These are phyloP conservation scores for Sclerotinia trifoliorum DNA, from an alignment of 2,329 filamentous ascomycete species.

Conservation along the genomic window DNA sequence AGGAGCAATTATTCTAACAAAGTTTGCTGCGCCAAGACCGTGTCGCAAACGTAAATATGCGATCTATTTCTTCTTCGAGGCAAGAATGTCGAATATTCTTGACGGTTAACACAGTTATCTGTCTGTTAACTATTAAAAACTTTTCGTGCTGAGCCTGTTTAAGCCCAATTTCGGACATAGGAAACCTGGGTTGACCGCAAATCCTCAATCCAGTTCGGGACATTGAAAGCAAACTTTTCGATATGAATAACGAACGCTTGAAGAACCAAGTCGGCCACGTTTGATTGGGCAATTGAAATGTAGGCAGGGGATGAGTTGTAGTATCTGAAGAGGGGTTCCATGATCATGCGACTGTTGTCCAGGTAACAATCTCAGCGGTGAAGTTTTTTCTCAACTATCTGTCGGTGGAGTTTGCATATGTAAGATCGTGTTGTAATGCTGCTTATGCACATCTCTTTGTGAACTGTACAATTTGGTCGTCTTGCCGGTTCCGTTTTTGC, in stretches of 20 bases:
- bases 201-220: background rate
- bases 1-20: background rate
- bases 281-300: slow-evolving; percentile 16
- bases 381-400: slow-evolving; percentile 19
- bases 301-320: slow-evolving; percentile 14
- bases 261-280: slow-evolving; percentile 17
- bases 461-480: slow-evolving; percentile 16
- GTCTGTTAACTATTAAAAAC: background rate
- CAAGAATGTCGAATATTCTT: background rate
- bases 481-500: slow-evolving; percentile 16
- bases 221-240: slow-evolving; percentile 10
- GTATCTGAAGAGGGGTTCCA: slow-evolving; percentile 18
- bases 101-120: background rate
- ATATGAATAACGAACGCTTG: slow-evolving; percentile 1
- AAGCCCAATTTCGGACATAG: slow-evolving; percentile 10
- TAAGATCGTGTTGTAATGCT: slow-evolving; percentile 22
- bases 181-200: slow-evolving; percentile 5
- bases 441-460: slow-evolving; percentile 7
- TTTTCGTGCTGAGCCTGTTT: background rate
- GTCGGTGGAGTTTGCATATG: slow-evolving; percentile 23
- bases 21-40: background rate
- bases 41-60: background rate
- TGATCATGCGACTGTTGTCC: slow-evolving; percentile 14
- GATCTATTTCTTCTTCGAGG: background rate
- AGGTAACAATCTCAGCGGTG: slow-evolving; percentile 24